Base-by-base conservation (phyloP, 2,329 filamentous ascomycete species). In the Emergomyces pasteurianus region DNA sequence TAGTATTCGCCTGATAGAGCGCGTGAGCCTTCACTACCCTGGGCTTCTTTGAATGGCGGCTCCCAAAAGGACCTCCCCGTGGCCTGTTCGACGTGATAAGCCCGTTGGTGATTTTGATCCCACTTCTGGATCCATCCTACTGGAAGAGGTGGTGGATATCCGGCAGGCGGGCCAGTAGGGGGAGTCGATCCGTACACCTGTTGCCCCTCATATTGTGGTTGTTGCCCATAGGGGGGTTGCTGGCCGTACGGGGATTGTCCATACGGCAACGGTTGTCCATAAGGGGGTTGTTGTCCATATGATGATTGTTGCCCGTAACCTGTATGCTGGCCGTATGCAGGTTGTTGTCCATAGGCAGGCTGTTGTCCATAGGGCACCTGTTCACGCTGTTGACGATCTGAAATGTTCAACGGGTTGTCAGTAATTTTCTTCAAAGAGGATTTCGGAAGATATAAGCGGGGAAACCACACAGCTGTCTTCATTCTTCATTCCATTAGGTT, bases 1-100 rank as follows among this genome's bases (percentile, higher is more conserved):
- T 86, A 89, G 74, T 83, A 88, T 76, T 83, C 87, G 60, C 83
- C 81, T 62, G 79, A 75, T 61, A 77, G 18, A 28, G 60, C 60
- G 12, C 60, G 78, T 61, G 82, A 79, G 65, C 88, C 85, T 71
- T 86, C 81, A 28, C 83, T 77, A 34, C 77, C 74, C 85, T 86
- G 64, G 86, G 75, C 21, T 71, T 69, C 63, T 81, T 75, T 28
- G 85, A 80, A 66, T 4, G 78, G 78, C 47, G 71, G 71, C 26
- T 80, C 77, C 78, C 78, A 80, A 63, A 79, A 76, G 1, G 74
- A 75, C 61, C 75, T 74, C 23, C 78, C 78, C 14, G 77, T 79
- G 26, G 77, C 73, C 65, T 78, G 75, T 66, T 80, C 77, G 60
- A 79, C 68, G 62, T 77, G 79, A 70, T 76, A 80, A 67, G 73